A percentile compares a stretch with the other conserved stretches of the same genome.
Evolutionary conservation across 805 yeast genomes (phyloP).

Genomic region (Kregervanrija delftensis): DNA sequence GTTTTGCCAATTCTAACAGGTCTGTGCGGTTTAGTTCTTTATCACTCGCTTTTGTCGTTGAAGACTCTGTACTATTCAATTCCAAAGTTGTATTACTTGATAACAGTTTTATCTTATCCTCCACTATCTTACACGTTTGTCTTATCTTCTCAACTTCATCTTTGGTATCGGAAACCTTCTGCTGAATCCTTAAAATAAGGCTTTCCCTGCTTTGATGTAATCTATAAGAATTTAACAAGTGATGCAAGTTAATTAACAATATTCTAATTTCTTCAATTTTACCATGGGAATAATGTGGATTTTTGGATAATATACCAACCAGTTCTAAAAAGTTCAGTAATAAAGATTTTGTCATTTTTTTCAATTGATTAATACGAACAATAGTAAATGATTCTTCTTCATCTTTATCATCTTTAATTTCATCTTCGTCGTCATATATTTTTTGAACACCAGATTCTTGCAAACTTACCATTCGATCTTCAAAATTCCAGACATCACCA

Average conservation of each 20-base stretch:
- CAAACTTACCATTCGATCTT: slow-evolving; percentile 70
- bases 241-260: slow-evolving; percentile 84
- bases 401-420: slow-evolving; percentile 3
- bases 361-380: slow-evolving; percentile 64
- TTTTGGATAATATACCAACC: slow-evolving; percentile 65
- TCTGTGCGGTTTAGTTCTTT: too few species aligned
- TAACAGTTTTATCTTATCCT: slow-evolving; percentile 27
- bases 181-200: slow-evolving; percentile 65
- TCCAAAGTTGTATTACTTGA: background rate
- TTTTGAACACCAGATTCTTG: slow-evolving; percentile 73
- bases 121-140: slow-evolving; percentile 33
- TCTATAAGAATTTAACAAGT: slow-evolving; percentile 82
- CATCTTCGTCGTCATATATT: slow-evolving; percentile 38
- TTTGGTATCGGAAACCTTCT: slow-evolving; percentile 41
- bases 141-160: slow-evolving; percentile 37
- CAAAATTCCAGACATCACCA: slow-evolving; percentile 83
- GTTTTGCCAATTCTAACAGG: too few species aligned
- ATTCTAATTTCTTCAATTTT: slow-evolving; percentile 77
- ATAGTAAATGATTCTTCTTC: slow-evolving; percentile 33
- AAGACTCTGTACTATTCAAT: too few species aligned
- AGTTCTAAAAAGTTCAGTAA: slow-evolving; percentile 77
- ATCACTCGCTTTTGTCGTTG: too few species aligned
- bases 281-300: slow-evolving; percentile 53
- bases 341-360: slow-evolving; percentile 71
- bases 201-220: slow-evolving; percentile 95